Conservation (phyloP, 768 basidiomycete genomes). For the Coprinellus micaceus region DNA sequence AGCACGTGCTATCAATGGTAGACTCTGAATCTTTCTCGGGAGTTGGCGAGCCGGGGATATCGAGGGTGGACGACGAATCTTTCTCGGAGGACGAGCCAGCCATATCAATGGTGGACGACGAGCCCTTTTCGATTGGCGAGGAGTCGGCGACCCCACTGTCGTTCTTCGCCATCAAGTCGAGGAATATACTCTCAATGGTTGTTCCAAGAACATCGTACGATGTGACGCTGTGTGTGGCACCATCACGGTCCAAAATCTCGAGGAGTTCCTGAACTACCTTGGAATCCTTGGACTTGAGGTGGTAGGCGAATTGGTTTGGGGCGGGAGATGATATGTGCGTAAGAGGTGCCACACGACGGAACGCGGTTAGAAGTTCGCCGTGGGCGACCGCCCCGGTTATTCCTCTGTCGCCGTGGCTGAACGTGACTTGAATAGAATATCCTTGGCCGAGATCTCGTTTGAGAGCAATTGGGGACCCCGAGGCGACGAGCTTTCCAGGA, state of each 20-base stretch:
- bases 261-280: conserved; percentile 52
- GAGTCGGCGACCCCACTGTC: conserved; percentile 19
- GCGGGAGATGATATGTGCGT: conserved; percentile 41
- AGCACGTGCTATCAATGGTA: too few relatives aligned
- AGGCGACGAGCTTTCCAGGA: conserved; percentile 71
- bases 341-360: conserved; percentile 44
- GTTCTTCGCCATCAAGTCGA: conserved; percentile 59
- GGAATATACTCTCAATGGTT: conserved; percentile 79
- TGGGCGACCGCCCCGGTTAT: conserved; percentile 21
- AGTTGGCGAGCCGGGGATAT: conserved; percentile 13
- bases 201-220: conserved; percentile 70
- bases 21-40: too few relatives aligned
- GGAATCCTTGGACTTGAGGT: conserved; percentile 60
- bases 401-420: conserved; percentile 29
- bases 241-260: conserved; percentile 47
- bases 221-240: conserved; percentile 31
- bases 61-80: too few relatives aligned
- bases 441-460: conserved; percentile 71
- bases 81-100: too few relatives aligned
- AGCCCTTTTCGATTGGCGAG: too few relatives aligned
- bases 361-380: conserved; percentile 34
- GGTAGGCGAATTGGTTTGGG: conserved; percentile 45
- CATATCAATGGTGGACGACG: too few relatives aligned
- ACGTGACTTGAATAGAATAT: conserved; percentile 58
- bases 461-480: conserved; percentile 67